Percentiles rank a stretch among this genome's conserved stretches.
Conservation (phyloP, 768 basidiomycete species). For the Psilocybe cubensis region DNA sequence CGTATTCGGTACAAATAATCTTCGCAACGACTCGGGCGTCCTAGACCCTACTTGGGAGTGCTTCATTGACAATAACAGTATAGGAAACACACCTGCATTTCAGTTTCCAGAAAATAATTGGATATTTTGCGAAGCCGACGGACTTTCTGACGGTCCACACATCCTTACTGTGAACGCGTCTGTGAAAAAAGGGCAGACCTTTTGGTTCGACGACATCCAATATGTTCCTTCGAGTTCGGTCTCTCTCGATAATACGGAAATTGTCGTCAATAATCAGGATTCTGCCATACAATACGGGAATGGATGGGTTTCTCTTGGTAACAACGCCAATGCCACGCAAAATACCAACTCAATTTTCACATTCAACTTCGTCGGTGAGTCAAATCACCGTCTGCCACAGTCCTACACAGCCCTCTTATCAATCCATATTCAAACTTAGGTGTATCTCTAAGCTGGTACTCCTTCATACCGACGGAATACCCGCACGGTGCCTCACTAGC, state of each 20-base stretch:
- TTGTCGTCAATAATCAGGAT: slow-evolving; percentile 13
- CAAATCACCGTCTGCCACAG: not conserved
- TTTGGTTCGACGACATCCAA: slow-evolving; percentile 32
- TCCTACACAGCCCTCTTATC: not conserved
- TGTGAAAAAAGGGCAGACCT: slow-evolving; percentile 22
- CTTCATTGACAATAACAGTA: slow-evolving; percentile 9
- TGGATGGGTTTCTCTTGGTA: slow-evolving; percentile 14
- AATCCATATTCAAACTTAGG: slow-evolving; percentile 12
- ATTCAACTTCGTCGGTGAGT: slow-evolving; percentile 27
- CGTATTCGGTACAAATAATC: slow-evolving; percentile 9
- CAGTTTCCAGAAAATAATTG: slow-evolving; percentile 12
- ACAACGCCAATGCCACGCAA: slow-evolving; percentile 20
- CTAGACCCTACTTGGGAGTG: slow-evolving; percentile 17
- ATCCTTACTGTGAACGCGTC: slow-evolving; percentile 26
- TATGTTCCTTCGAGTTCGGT: slow-evolving; percentile 25
- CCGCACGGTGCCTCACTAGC: slow-evolving; percentile 16
- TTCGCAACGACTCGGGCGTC: slow-evolving; percentile 3
- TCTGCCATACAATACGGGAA: slow-evolving; percentile 9
- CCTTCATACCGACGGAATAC: slow-evolving; percentile 20
- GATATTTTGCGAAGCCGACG: slow-evolving; percentile 9
- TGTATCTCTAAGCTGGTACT: slow-evolving; percentile 27
- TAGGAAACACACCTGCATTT: not conserved
- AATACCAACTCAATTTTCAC: slow-evolving; percentile 13
- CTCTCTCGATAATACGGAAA: not conserved
- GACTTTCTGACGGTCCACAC: slow-evolving; percentile 26